A percentile compares a stretch with the other conserved stretches of the same genome.
Conservation (phyloP, 1,139 yeast genomes). For the Yamadazyma triangularis region DNA sequence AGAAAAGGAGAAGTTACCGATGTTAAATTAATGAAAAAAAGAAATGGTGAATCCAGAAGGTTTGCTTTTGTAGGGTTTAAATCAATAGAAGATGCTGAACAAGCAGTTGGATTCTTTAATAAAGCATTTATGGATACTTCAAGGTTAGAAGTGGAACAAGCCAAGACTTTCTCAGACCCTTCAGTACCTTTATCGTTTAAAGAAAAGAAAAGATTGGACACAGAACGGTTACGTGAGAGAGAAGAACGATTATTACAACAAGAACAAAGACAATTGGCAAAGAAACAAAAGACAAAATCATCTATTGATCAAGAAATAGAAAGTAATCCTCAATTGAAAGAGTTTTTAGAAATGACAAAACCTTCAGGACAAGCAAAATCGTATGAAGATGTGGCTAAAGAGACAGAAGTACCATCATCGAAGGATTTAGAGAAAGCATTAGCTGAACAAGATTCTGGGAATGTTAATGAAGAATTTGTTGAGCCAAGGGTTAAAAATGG, state of each 20-base stretch:
- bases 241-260: slow-evolving; percentile 49
- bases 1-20: slow-evolving; percentile 72
- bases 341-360: slow-evolving; percentile 79
- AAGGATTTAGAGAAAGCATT: slow-evolving; percentile 39
- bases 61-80: slow-evolving; percentile 92
- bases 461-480: slow-evolving; percentile 9
- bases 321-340: slow-evolving; percentile 65
- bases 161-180: slow-evolving; percentile 83
- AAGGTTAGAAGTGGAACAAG: slow-evolving; percentile 70
- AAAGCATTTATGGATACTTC: slow-evolving; percentile 81
- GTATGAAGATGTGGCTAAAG: slow-evolving; percentile 64
- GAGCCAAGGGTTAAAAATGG: slow-evolving; percentile 29
- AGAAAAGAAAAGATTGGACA: slow-evolving; percentile 56
- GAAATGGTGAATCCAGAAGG: slow-evolving; percentile 83
- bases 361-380: slow-evolving; percentile 61
- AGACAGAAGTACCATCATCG: slow-evolving; percentile 47
- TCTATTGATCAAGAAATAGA: slow-evolving; percentile 55
- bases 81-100: slow-evolving; percentile 65
- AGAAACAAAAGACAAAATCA: slow-evolving; percentile 23
- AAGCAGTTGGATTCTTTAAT: slow-evolving; percentile 74
- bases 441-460: slow-evolving; percentile 14
- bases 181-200: slow-evolving; percentile 70
- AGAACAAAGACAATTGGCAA: slow-evolving; percentile 34
- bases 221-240: slow-evolving; percentile 47
- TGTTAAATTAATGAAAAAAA: slow-evolving; percentile 75